Evolutionary conservation across 129 eudicot genomes (phyloP), one percentile per base, ranked within the genome.

Genomic region (Centaurea solstitialis): DNA sequence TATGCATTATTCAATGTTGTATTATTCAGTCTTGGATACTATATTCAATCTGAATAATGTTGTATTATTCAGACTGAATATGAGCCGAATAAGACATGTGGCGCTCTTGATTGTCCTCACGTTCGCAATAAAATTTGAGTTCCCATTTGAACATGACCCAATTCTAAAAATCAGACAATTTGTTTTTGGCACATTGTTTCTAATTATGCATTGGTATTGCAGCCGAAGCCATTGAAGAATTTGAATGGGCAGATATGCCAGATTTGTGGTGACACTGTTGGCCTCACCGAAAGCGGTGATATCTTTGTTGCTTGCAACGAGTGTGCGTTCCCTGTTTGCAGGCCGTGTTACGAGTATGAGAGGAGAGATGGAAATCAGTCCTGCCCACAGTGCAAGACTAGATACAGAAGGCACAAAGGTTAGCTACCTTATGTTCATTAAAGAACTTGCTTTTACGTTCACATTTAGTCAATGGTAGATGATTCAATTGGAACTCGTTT

Each of bases 321-420:
- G 74, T 94, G 98, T 81, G 98, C 92, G 21, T 94, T 94, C 79
- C 97, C 98, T 1, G 97, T 94, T 10, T 94, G 98, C 75, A 85
- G 94, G 85, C 87, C 92, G 4, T 94, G 98, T 76, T 94, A 94
- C 66, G 95, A 91, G 87, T 94, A 94, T 13, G 98, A 94, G 41
- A 90, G 98, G 45, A 82, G 90, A 59, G 97, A 94, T 71, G 98
- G 98, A 24, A 88, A 81, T 81, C 97, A 91, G 64, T 75, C 86
- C 8, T 94, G 98, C 61, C 98, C 97, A 74, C 98, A 90, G 85
- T 94, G 98, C 93, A 94, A 90, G 81, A 94, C 98, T 15, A 80
- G 98, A 90, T 94, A 91, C 90, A 90, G 76, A 86, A 85, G 97
- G 21, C 84, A 83, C 67, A 94, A 91, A 88, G 97, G 97, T 87